These are phyloP conservation scores for Phytophthora melonis DNA, from an alignment of 352 stramenopile genomes.

Conservation along the genomic window DNA sequence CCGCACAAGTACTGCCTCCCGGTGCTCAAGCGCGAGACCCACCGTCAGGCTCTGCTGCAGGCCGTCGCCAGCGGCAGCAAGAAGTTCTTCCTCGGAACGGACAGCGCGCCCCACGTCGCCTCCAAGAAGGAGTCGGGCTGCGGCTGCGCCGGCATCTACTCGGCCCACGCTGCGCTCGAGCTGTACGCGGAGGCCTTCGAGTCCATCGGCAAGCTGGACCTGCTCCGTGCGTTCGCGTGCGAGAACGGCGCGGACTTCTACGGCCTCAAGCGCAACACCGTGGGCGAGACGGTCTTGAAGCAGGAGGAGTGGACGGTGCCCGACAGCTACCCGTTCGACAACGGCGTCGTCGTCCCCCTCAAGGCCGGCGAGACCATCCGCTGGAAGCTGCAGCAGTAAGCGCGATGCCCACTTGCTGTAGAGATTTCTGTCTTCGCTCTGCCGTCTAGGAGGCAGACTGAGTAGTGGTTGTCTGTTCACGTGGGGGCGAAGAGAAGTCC, in stretches of 20 bases:
- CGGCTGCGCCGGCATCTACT: constrained; percentile 98
- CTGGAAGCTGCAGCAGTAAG: constrained; percentile 82
- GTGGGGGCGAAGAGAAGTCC: constrained; percentile 41
- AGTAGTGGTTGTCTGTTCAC: constrained; percentile 27
- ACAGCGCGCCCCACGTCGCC: constrained; percentile 96
- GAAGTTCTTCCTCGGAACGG: constrained; percentile 99
- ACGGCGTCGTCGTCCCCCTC: constrained; percentile 90
- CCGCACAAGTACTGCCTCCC: constrained; percentile 99
- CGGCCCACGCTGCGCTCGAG: constrained; percentile 95
- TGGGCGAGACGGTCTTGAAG: constrained; percentile 86
- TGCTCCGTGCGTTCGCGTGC: constrained; percentile 95
- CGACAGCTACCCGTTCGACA: constrained; percentile 92
- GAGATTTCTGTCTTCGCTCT: constrained; percentile 5
- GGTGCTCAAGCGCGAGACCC: constrained; percentile 97
- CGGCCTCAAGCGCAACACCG: constrained; percentile 92
- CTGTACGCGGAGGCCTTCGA: constrained; percentile 99
- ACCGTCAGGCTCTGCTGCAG: constrained; percentile 91
- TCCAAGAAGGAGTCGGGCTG: constrained; percentile 93
- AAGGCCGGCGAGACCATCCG: constrained; percentile 92
- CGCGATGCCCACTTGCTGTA: not conserved
- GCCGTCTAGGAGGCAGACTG: constrained; percentile 25
- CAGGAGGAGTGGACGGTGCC: constrained; percentile 93
- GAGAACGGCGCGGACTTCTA: constrained; percentile 98
- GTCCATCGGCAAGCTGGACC: constrained; percentile 90
- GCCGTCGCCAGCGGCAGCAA: constrained; percentile 91